These are phyloP conservation scores for Juglanconis oblonga DNA, from an alignment of 2,329 filamentous ascomycete species.

Conservation along the genomic window DNA sequence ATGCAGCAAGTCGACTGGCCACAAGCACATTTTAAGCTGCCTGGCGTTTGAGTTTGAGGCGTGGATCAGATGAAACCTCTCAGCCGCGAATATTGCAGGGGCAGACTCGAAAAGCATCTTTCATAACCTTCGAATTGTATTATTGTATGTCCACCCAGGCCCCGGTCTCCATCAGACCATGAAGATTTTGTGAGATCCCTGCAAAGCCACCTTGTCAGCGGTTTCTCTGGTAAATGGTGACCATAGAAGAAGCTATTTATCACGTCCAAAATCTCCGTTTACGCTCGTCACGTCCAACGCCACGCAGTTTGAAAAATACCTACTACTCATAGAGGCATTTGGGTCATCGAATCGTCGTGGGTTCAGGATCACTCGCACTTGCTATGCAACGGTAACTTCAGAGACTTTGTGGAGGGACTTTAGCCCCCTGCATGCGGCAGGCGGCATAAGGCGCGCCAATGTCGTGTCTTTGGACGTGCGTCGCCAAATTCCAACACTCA, in stretches of 20 bases:
- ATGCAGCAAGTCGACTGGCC: conserved; percentile 89
- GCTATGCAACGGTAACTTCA: not conserved
- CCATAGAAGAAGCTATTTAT: not conserved
- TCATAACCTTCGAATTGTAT: conserved; percentile 15
- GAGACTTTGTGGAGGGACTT: not conserved
- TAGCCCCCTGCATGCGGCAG: not conserved
- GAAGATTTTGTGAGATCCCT: not conserved
- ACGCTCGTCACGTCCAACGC: too few relatives aligned
- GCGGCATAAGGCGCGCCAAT: not conserved
- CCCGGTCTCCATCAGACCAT: not conserved
- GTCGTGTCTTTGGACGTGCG: not conserved
- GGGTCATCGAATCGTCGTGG: not conserved
- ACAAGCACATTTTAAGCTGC: conserved; percentile 81
- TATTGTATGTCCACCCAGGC: conserved; percentile 16
- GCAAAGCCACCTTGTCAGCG: not conserved
- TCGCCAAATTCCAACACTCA: not conserved
- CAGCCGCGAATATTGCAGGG: not conserved
- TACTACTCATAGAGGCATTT: too few relatives aligned
- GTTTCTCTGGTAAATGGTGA: not conserved
- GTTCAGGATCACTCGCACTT: not conserved
- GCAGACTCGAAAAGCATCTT: conserved; percentile 4
- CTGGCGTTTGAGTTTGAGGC: not conserved
- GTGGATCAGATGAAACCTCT: not conserved
- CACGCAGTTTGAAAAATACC: too few relatives aligned
- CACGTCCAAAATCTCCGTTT: not conserved